These are phyloP conservation scores for Waltiozyma sp. DNA, from an alignment of 1,139 yeast species.

Conservation along the genomic window DNA sequence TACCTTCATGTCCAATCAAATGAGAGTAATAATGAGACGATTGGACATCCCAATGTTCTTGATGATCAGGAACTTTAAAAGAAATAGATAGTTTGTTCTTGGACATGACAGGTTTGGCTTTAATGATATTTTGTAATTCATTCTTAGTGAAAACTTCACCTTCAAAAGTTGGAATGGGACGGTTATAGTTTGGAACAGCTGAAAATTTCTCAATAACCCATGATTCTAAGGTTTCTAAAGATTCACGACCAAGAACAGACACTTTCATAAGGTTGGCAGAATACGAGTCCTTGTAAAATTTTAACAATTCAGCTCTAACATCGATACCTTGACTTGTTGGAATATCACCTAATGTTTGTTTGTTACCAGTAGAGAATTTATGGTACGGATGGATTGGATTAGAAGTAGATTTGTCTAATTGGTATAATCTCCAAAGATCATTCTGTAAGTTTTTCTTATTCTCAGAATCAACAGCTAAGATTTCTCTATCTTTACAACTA, in stretches of 20 bases:
- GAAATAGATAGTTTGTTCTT: constrained; percentile 52
- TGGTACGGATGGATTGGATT: constrained; percentile 65
- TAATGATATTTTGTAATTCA: constrained; percentile 43
- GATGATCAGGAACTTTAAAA: constrained; percentile 71
- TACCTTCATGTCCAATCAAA: constrained; percentile 83
- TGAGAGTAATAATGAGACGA: constrained; percentile 70
- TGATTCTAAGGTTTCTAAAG: constrained; percentile 53
- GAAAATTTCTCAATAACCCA: constrained; percentile 69
- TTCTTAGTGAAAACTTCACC: constrained; percentile 31
- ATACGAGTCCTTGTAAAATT: constrained; percentile 51
- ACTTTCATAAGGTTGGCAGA: constrained; percentile 79
- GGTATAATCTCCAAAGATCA: constrained; percentile 83
- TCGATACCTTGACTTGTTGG: constrained; percentile 41
- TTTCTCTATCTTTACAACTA: constrained; percentile 81
- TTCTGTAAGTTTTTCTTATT: constrained; percentile 87
- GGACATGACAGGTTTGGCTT: constrained; percentile 78
- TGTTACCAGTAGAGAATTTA: constrained; percentile 70
- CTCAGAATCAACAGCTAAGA: constrained; percentile 91
- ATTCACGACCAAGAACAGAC: constrained; percentile 75
- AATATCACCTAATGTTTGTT: constrained; percentile 44
- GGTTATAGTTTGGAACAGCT: constrained; percentile 44
- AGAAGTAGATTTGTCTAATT: constrained; percentile 65
- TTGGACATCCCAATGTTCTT: constrained; percentile 49
- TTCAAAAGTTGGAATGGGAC: constrained; percentile 39
- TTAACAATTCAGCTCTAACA: constrained; percentile 54